A percentile compares a stretch with the other conserved stretches of the same genome.
These are phyloP conservation scores for Priceomyces melissophilus DNA, from an alignment of 805 yeast species.

Conservation along the genomic window DNA sequence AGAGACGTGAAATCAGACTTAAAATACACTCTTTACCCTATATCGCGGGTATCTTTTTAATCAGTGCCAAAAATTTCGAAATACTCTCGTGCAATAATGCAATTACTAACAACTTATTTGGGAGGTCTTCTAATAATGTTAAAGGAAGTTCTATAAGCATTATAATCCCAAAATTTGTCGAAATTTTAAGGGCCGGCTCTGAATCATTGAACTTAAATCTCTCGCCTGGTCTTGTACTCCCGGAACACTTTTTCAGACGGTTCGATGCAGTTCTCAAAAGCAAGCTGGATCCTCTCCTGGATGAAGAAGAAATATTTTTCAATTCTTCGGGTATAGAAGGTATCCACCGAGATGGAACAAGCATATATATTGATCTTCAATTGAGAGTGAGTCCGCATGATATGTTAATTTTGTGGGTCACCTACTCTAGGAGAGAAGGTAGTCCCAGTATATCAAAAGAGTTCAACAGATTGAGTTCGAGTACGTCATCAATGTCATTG, in stretches of 20 bases:
- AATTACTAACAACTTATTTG: constrained; percentile 75
- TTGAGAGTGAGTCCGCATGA: constrained; percentile 62
- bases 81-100: constrained; percentile 77
- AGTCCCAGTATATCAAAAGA: constrained; percentile 20
- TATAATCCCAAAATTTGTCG: constrained; percentile 62
- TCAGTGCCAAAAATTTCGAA: constrained; percentile 48
- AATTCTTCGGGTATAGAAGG: constrained; percentile 68
- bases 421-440: constrained; percentile 58
- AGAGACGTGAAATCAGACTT: constrained; percentile 45
- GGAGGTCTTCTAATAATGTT: constrained; percentile 50
- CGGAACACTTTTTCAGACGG: constrained; percentile 87
- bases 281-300: constrained; percentile 15
- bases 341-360: constrained; percentile 64
- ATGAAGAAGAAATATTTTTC: constrained; percentile 46
- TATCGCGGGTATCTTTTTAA: constrained; percentile 79
- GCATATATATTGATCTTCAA: constrained; percentile 72
- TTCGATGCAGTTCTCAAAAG: constrained; percentile 44
- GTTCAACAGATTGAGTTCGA: constrained; percentile 20
- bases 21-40: constrained; percentile 78
- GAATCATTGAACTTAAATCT: constrained; percentile 21
- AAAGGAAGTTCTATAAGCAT: constrained; percentile 43
- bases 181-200: constrained; percentile 40
- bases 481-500: constrained; percentile 13
- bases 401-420: constrained; percentile 74
- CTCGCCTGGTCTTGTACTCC: constrained; percentile 71